Base-by-base conservation (phyloP, 805 yeast genomes). In the Komagataella pseudopastoris region DNA sequence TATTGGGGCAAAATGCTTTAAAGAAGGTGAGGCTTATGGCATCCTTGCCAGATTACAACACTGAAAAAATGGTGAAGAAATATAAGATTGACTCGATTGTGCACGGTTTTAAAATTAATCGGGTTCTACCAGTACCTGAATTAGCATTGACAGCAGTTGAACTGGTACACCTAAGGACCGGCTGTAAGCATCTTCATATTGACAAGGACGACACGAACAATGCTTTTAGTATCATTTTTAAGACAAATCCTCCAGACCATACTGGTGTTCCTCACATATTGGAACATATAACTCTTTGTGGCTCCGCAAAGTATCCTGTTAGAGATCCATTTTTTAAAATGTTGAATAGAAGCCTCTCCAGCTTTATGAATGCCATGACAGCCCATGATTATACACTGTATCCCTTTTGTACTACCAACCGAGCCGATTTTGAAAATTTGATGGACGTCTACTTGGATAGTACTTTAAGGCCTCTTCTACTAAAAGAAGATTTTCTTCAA, bases 311-410 rank as follows among this genome's bases (percentile, higher is more conserved):
- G 61, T 93, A 80, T 64, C 97, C 97, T 2, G 96, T 93, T 1
- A 74, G 97, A 57, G 99, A 93, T 67, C 99, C 99, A 1, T 93
- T 93, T 66, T 93, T 93, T 77, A 91, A 91, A 64, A 93, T 93
- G 99, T 72, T 91, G 53, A 91, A 89, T 64, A 71, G 97, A 56
- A 88, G 97, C n/a, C 70, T 93, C 60, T 82, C 96, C 39, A 93
- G 88, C 64, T 93, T 89, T 67, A 93, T 93, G 99, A 93, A 93
- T 64, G 99, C 99, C 6, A 88, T 93, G 96, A 93, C 99, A 0
- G 99, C 96, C 20, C 90, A 86, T 59, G 98, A 93, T 66, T 90
- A 89, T 62, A 93, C 99, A 0, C 90, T 81, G 65, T 93, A 86
- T 60, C 99, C 99, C 4, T 93, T 93, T 71, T 86, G 98, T 24